Conservation (phyloP, 495 filamentous ascomycete species). For the Cairneyella variabilis region DNA sequence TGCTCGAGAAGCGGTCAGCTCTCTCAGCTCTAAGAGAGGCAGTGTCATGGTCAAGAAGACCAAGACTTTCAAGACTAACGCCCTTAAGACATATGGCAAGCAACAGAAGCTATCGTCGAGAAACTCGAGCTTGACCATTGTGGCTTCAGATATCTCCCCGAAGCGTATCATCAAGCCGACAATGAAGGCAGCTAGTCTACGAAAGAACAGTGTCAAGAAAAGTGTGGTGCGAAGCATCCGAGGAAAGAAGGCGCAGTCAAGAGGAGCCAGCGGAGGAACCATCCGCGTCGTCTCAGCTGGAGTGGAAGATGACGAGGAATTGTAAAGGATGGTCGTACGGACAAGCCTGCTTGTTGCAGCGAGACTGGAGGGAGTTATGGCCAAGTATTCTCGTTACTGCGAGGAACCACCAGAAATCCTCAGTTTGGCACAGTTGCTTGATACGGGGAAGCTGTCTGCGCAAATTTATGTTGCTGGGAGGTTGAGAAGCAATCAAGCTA, state of each 20-base stretch:
- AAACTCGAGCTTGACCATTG: slow-evolving; percentile 19
- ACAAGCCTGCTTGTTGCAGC: too few relatives aligned
- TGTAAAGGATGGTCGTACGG: too few relatives aligned
- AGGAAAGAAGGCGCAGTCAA: not conserved
- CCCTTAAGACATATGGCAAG: slow-evolving; percentile 13
- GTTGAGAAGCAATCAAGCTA: too few relatives aligned
- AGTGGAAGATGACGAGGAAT: not conserved
- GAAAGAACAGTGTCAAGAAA: slow-evolving; percentile 8
- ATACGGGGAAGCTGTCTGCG: too few relatives aligned
- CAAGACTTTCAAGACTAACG: slow-evolving; percentile 12
- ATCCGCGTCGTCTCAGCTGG: slow-evolving; percentile 15
- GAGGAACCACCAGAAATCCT: too few relatives aligned
- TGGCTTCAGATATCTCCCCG: slow-evolving; percentile 1
- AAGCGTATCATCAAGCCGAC: not conserved
- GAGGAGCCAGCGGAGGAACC: slow-evolving; percentile 7
- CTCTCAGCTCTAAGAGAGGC: slow-evolving; percentile 8
- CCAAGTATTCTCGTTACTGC: too few relatives aligned
- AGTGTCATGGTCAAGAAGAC: slow-evolving; percentile 10
- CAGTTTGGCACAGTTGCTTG: too few relatives aligned
- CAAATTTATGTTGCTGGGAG: too few relatives aligned
- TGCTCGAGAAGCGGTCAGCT: slow-evolving; percentile 9
- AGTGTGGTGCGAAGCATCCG: slow-evolving; percentile 11
- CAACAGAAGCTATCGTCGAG: slow-evolving; percentile 14
- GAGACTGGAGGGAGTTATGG: too few relatives aligned
- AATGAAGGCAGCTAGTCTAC: slow-evolving; percentile 1